Percentiles rank a stretch among this genome's conserved stretches.
phyloP scores from a whole-genome alignment of 2,329 filamentous ascomycete genomes.

The Ophiostoma himal-ulmi region DNA sequence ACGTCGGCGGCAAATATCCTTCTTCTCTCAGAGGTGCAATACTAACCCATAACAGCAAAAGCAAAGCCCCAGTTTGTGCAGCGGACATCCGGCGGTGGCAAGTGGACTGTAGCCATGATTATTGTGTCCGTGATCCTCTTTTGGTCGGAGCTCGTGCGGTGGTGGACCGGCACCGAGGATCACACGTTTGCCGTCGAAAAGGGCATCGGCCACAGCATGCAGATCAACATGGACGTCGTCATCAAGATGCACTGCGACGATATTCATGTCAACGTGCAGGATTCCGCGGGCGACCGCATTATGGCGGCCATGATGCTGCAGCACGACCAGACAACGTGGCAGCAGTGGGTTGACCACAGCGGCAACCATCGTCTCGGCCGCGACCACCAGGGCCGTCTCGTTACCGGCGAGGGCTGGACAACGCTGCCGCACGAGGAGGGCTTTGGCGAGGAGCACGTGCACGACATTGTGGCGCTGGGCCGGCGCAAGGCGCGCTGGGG shows the following conservation, averaged over 20 bases:
- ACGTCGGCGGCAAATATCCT: slow-evolving; percentile 35
- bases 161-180: slow-evolving; percentile 77
- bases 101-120: slow-evolving; percentile 84
- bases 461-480: slow-evolving; percentile 75
- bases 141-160: slow-evolving; percentile 70
- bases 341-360: slow-evolving; percentile 68
- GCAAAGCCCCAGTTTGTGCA: slow-evolving; percentile 90
- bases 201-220: slow-evolving; percentile 76
- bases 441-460: slow-evolving; percentile 75
- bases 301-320: slow-evolving; percentile 69
- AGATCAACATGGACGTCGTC: slow-evolving; percentile 94
- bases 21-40: neutral
- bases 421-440: slow-evolving; percentile 54
- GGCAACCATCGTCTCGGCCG: slow-evolving; percentile 57
- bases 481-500: slow-evolving; percentile 59
- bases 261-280: slow-evolving; percentile 95
- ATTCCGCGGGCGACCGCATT: slow-evolving; percentile 87
- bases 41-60: slow-evolving; percentile 59
- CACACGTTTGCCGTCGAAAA: slow-evolving; percentile 94
- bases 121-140: slow-evolving; percentile 68
- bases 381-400: slow-evolving; percentile 49
- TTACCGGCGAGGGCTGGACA: slow-evolving; percentile 55
- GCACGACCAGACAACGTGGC: slow-evolving; percentile 74
- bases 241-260: slow-evolving; percentile 81
- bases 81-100: slow-evolving; percentile 76